Conservation (phyloP, 2,329 filamentous ascomycete species). For the Talaromyces sp. region DNA sequence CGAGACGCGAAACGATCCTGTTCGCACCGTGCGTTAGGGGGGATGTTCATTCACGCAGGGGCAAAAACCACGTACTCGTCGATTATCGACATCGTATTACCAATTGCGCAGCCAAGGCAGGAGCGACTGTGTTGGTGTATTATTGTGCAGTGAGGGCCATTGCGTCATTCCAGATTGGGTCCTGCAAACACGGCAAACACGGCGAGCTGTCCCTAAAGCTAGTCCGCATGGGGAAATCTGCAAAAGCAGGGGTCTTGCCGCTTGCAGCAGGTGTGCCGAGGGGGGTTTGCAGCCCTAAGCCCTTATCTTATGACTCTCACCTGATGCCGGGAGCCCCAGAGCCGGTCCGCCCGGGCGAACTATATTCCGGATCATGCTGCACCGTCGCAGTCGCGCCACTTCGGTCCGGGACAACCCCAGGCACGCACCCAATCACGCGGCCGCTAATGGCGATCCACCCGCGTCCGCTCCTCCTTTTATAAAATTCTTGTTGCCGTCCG, state of each 20-base stretch:
- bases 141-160: not conserved
- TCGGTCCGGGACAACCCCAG: not conserved
- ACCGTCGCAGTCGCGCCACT: not conserved
- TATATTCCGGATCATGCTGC: not conserved
- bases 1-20: conserved; percentile 11
- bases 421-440: not conserved
- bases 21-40: not conserved
- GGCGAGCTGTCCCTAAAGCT: not conserved
- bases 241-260: not conserved
- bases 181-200: not conserved
- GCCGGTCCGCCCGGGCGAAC: not conserved
- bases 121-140: not conserved
- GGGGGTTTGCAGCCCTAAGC: not conserved
- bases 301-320: not conserved
- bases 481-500: not conserved
- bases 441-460: not conserved
- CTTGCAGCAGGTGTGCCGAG: not conserved
- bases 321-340: not conserved
- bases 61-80: not conserved
- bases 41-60: not conserved
- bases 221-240: not conserved
- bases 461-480: not conserved
- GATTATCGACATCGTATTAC: not conserved
- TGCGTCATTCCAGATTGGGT: not conserved
- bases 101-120: not conserved